These are phyloP conservation scores for Mrakia frigida DNA, from an alignment of 768 basidiomycete species.

Conservation along the genomic window DNA sequence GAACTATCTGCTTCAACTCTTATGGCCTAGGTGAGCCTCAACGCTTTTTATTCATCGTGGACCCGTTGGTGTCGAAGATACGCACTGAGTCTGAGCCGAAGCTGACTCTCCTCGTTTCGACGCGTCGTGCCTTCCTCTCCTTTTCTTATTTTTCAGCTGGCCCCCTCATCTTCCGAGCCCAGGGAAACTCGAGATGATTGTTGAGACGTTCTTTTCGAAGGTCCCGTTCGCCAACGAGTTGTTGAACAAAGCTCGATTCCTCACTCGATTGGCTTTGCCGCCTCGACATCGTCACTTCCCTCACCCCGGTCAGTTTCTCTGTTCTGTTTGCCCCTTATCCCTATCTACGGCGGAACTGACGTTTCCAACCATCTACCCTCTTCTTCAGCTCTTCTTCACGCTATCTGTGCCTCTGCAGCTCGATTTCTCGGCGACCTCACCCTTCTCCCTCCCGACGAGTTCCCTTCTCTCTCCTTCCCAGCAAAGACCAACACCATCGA, in stretches of 20 bases:
- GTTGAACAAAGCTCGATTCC: neutral
- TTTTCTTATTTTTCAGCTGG: neutral
- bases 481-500: neutral
- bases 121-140: neutral
- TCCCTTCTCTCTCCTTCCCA: neutral
- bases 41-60: too few relatives aligned
- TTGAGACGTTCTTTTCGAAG: neutral
- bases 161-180: neutral
- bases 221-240: conserved; percentile 4
- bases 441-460: neutral
- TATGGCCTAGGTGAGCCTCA: neutral
- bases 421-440: neutral
- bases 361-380: neutral
- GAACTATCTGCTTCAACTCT: neutral
- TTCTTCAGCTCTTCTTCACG: neutral
- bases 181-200: neutral
- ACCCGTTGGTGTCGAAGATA: too few relatives aligned
- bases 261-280: neutral
- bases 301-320: neutral
- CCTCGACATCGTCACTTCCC: neutral
- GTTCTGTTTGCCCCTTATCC: neutral
- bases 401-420: neutral
- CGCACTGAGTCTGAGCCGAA: too few relatives aligned
- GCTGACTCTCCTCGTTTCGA: neutral
- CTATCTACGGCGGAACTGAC: neutral